A percentile compares a stretch with the other conserved stretches of the same genome.
phyloP scores from a whole-genome alignment of 2,329 filamentous ascomycete genomes.

The Stagonosporopsis tanaceti region DNA sequence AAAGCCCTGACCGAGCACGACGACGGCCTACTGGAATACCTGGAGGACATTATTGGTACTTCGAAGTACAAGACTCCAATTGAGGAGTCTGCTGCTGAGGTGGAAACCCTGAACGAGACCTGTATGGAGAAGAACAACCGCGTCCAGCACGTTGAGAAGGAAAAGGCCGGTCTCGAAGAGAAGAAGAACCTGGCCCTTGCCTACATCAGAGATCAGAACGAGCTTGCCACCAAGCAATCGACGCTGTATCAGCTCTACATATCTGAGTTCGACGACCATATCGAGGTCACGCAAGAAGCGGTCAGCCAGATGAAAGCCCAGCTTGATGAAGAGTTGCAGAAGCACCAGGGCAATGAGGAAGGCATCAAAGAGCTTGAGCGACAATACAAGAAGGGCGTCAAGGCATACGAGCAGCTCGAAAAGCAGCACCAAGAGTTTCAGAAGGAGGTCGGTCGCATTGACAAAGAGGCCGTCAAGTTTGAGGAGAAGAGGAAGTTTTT shows the following conservation, averaged over 20 bases:
- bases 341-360: conserved; percentile 88
- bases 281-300: conserved; percentile 86
- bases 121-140: conserved; percentile 94
- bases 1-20: conserved; percentile 96
- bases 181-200: conserved; percentile 95
- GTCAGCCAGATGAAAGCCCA: conserved; percentile 89
- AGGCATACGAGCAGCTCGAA: conserved; percentile 82
- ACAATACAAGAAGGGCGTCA: conserved; percentile 80
- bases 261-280: conserved; percentile 86
- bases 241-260: conserved; percentile 92
- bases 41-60: conserved; percentile 98
- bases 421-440: conserved; percentile 79
- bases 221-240: conserved; percentile 86
- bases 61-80: conserved; percentile 98
- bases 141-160: conserved; percentile 97
- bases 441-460: conserved; percentile 90
- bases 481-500: conserved; percentile 98
- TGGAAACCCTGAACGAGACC: conserved; percentile 91
- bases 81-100: conserved; percentile 88
- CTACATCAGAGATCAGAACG: conserved; percentile 91
- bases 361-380: conserved; percentile 90
- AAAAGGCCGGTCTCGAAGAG: conserved; percentile 89
- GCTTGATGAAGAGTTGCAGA: conserved; percentile 86
- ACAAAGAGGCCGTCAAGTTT: conserved; percentile 96
- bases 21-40: conserved; percentile 92